Percentiles rank a stretch among this genome's conserved stretches.
These are phyloP conservation scores for Sphaceloma murrayae DNA, from an alignment of 2,329 filamentous ascomycete genomes.

Conservation along the genomic window DNA sequence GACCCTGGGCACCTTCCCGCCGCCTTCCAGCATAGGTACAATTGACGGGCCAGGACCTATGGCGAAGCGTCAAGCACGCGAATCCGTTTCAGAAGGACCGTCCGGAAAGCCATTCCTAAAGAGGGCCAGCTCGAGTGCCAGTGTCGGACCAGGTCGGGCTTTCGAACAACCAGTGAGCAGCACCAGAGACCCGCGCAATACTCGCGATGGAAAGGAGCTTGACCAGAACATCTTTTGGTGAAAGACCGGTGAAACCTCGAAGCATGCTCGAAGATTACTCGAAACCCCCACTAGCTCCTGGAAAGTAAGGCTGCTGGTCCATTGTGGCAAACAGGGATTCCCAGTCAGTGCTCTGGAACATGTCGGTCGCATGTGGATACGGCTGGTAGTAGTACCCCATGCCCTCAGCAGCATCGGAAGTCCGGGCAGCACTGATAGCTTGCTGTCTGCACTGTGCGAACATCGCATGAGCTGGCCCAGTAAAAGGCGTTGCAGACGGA, in stretches of 20 bases:
- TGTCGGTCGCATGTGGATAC: not conserved
- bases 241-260: not conserved
- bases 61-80: no score
- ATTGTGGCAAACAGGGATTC: conserved; percentile 5
- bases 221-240: conserved; percentile 13
- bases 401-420: conserved; percentile 1
- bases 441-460: conserved; percentile 4
- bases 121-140: no score
- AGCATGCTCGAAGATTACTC: not conserved
- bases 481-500: no score
- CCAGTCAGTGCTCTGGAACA: conserved; percentile 13
- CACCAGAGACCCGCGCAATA: not conserved
- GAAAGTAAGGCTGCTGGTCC: conserved; percentile 2
- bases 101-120: no score
- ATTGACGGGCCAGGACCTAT: no score
- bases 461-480: conserved; percentile 5
- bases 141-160: not conserved
- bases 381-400: conserved; percentile 10
- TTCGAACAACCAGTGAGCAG: not conserved
- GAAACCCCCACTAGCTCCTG: not conserved
- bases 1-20: no score
- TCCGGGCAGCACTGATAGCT: conserved; percentile 1
- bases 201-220: not conserved
- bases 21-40: no score
- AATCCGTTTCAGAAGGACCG: no score